phyloP scores from a whole-genome alignment of 805 yeast genomes.

The Candida sanyiensis region DNA sequence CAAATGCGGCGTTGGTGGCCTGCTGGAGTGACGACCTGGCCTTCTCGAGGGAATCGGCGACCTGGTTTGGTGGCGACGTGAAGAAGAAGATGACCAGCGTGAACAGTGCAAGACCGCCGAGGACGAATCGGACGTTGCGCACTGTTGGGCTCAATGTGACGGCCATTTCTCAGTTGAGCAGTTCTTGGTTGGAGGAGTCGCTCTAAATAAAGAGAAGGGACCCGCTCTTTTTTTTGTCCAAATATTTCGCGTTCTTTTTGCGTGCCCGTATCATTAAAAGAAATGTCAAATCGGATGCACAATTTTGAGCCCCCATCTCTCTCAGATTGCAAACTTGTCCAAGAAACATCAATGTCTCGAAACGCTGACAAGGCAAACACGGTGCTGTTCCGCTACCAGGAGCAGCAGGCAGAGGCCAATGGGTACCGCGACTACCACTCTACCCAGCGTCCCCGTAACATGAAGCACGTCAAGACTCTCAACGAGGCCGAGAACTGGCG shows the following conservation, averaged over 20 bases:
- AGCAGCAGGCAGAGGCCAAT: conserved; percentile 49
- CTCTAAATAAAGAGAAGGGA: too few species aligned
- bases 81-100: conserved; percentile 45
- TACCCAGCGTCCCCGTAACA: conserved; percentile 54
- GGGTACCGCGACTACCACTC: conserved; percentile 55
- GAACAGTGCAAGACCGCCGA: conserved; percentile 46
- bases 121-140: conserved; percentile 46
- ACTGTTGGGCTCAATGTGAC: conserved; percentile 25
- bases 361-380: conserved; percentile 75
- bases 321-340: background rate
- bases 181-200: too few species aligned
- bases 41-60: conserved; percentile 30
- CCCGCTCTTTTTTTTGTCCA: too few species aligned
- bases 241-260: too few species aligned
- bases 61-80: conserved; percentile 39
- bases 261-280: too few species aligned
- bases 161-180: conserved; percentile 5
- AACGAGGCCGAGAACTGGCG: conserved; percentile 73
- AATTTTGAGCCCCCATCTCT: too few species aligned
- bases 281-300: too few species aligned
- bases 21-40: conserved; percentile 18
- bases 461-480: conserved; percentile 45
- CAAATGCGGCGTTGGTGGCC: conserved; percentile 9
- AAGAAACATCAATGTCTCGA: conserved; percentile 50
- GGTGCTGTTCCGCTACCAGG: conserved; percentile 58